Conservation (phyloP, 2,329 filamentous ascomycete genomes). For the Diaporthe caulivora region DNA sequence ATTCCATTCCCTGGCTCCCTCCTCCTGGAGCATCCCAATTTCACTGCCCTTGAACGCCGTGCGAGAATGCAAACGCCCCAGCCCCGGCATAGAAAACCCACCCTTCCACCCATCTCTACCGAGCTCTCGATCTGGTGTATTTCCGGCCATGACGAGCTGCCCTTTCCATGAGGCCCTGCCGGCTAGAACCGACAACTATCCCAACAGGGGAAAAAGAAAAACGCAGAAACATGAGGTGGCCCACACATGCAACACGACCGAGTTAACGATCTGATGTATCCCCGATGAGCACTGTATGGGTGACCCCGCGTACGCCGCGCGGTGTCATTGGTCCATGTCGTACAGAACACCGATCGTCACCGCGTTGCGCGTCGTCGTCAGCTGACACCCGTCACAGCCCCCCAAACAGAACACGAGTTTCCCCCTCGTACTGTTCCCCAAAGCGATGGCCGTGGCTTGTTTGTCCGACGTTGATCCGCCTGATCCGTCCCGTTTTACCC, state of each 20-base stretch:
- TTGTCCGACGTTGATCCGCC: not conserved
- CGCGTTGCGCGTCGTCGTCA: not conserved
- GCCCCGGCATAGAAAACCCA: too few relatives aligned
- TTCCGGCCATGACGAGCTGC: not conserved
- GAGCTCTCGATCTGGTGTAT: not conserved
- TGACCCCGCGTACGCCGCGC: not conserved
- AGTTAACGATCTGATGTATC: too few relatives aligned
- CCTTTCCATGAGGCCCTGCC: not conserved
- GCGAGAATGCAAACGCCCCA: slow-evolving; percentile 33
- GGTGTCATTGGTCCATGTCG: not conserved
- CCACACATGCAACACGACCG: not conserved
- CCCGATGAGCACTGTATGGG: not conserved
- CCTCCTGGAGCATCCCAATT: not conserved
- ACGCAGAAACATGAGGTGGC: not conserved
- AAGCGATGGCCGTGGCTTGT: not conserved
- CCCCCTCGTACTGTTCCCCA: not conserved
- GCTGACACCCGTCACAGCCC: not conserved
- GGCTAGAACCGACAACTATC: too few relatives aligned
- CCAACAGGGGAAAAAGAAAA: not conserved
- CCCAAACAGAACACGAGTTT: too few relatives aligned
- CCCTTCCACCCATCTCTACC: not conserved
- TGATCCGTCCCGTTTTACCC: not conserved
- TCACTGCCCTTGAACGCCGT: slow-evolving; percentile 29
- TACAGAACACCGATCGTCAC: not conserved
- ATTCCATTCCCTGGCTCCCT: not conserved